A percentile compares a stretch with the other conserved stretches of the same genome.
Evolutionary conservation across 2,329 filamentous ascomycete genomes (phyloP).

Genomic region (Aspergillus ustus): DNA sequence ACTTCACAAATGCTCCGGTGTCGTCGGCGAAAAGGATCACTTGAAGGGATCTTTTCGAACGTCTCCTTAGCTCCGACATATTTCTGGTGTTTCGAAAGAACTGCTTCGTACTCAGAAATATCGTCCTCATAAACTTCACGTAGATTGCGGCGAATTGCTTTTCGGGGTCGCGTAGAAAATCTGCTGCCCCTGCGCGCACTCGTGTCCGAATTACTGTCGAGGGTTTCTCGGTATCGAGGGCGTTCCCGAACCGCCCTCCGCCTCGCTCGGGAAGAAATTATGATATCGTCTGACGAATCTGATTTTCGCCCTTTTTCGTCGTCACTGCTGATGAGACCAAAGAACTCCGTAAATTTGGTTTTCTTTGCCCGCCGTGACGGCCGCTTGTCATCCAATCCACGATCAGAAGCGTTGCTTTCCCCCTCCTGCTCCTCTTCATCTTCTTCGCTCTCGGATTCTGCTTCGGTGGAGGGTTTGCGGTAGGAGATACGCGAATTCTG

Average conservation of each 20-base stretch:
- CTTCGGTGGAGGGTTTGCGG: conserved; percentile 2
- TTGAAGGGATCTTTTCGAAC: conserved; percentile 66
- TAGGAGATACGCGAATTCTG: conserved; percentile 19
- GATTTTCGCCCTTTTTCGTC: conserved; percentile 17
- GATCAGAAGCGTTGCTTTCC: conserved; percentile 12
- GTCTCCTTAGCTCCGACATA: conserved; percentile 70
- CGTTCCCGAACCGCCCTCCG: conserved; percentile 21
- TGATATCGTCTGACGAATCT: conserved; percentile 31
- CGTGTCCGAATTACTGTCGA: conserved; percentile 9
- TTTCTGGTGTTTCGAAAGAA: conserved; percentile 45
- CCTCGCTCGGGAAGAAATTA: conserved; percentile 20
- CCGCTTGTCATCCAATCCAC: conserved; percentile 4
- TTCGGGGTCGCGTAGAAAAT: conserved; percentile 37
- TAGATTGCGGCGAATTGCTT: conserved; percentile 44
- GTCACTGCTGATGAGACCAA: conserved; percentile 25
- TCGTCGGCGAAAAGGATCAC: conserved; percentile 69
- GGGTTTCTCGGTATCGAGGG: conserved; percentile 13
- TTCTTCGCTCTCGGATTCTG: conserved; percentile 7
- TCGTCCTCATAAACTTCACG: conserved; percentile 47
- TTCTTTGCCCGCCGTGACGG: conserved; percentile 20
- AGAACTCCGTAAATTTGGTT: conserved; percentile 26
- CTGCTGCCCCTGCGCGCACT: conserved; percentile 27
- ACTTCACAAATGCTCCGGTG: conserved; percentile 75
- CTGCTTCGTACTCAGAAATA: conserved; percentile 49
- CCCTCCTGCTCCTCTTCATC: conserved; percentile 17